These are phyloP conservation scores for Hevea brasiliensis DNA, from an alignment of 345 rosid species.

Conservation along the genomic window DNA sequence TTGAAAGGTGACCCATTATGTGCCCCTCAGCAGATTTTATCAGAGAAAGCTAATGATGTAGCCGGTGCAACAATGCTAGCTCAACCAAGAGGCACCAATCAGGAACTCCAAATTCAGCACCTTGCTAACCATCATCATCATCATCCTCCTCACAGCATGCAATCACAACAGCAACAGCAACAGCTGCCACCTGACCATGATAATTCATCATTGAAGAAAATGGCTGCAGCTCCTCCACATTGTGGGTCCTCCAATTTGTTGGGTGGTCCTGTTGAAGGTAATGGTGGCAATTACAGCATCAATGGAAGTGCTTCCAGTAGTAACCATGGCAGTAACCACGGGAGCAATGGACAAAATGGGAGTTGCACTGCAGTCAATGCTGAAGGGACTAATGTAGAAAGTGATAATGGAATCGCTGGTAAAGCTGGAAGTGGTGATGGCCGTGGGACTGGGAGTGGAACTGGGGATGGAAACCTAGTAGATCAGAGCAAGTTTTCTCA, in stretches of 20 bases:
- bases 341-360: conserved; percentile 47
- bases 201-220: conserved; percentile 34
- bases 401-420: conserved; percentile 34
- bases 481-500: conserved; percentile 27
- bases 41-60: conserved; percentile 32
- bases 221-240: conserved; percentile 41
- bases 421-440: conserved; percentile 41
- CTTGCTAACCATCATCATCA: conserved; percentile 20
- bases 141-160: conserved; percentile 23
- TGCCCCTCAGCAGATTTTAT: conserved; percentile 20
- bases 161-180: conserved; percentile 30
- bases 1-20: conserved; percentile 25
- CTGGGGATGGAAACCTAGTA: conserved; percentile 34
- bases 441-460: conserved; percentile 39
- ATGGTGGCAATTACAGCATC: conserved; percentile 41
- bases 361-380: conserved; percentile 38
- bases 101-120: conserved; percentile 29
- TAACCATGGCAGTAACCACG: conserved; percentile 48
- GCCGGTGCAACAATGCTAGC: conserved; percentile 8
- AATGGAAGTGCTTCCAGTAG: conserved; percentile 53
- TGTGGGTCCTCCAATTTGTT: conserved; percentile 47
- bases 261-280: conserved; percentile 38
- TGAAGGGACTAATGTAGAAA: conserved; percentile 35
- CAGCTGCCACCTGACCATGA: conserved; percentile 32
- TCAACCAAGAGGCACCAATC: conserved; percentile 31